These are phyloP conservation scores for Paramarasmius palmivorus DNA, from an alignment of 1,284 basidiomycete genomes.

Conservation along the genomic window DNA sequence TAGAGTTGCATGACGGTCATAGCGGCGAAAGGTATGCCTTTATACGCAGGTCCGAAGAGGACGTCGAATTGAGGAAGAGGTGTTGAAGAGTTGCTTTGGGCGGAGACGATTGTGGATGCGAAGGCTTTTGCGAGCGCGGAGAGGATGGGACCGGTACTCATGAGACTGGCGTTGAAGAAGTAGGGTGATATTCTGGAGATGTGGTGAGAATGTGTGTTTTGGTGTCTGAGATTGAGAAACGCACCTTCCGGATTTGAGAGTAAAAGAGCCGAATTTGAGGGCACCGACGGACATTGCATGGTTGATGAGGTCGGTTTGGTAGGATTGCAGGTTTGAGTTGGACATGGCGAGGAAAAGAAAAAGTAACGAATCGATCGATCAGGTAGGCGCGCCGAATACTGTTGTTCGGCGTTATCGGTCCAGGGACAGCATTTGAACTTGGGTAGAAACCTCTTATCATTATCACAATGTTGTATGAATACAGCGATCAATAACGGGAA, in stretches of 20 bases:
- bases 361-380: no score
- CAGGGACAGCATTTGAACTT: no score
- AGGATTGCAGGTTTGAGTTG: constrained; percentile 18
- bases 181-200: constrained; percentile 89
- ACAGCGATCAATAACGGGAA: no score
- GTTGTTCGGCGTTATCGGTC: no score
- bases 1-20: constrained; percentile 82
- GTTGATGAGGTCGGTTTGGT: constrained; percentile 41
- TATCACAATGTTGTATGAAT: no score
- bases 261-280: constrained; percentile 89
- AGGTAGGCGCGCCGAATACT: no score
- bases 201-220: no score
- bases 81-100: constrained; percentile 38
- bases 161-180: constrained; percentile 93
- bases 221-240: constrained; percentile 35
- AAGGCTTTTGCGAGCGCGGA: constrained; percentile 85
- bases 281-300: constrained; percentile 58
- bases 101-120: constrained; percentile 70
- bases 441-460: no score
- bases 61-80: constrained; percentile 80
- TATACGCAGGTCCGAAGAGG: constrained; percentile 97
- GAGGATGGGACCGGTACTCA: constrained; percentile 86
- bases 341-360: not conserved
- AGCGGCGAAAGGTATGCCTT: constrained; percentile 94
- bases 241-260: constrained; percentile 92